These are phyloP conservation scores for Tolypocladium ovalisporum DNA, from an alignment of 2,329 filamentous ascomycete genomes.

Conservation along the genomic window DNA sequence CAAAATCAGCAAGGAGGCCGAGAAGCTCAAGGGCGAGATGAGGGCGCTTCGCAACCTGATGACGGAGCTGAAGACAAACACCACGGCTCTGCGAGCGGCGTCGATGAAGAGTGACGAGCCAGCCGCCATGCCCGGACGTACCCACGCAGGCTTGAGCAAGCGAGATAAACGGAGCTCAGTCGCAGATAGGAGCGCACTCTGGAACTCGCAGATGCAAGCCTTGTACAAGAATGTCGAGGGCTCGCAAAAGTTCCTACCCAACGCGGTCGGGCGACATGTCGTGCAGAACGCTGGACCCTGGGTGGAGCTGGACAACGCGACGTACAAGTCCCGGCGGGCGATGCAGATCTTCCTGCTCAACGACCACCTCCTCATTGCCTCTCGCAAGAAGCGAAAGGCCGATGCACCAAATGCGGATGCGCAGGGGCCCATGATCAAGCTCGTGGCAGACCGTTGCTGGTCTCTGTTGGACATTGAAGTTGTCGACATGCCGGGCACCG, in stretches of 20 bases:
- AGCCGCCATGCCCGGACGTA: conserved; percentile 37
- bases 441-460: conserved; percentile 93
- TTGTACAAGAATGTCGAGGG: conserved; percentile 97
- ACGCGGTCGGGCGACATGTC: conserved; percentile 82
- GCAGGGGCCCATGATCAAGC: conserved; percentile 53
- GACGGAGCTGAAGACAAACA: conserved; percentile 79
- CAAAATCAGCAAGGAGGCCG: conserved; percentile 97
- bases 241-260: conserved; percentile 92
- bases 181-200: conserved; percentile 53
- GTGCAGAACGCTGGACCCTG: conserved; percentile 86
- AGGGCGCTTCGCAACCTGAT: conserved; percentile 79
- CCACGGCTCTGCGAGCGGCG: conserved; percentile 50
- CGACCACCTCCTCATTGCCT: conserved; percentile 85
- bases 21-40: conserved; percentile 97
- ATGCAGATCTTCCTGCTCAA: conserved; percentile 91
- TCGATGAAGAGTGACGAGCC: conserved; percentile 41
- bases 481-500: conserved; percentile 68
- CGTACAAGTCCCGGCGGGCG: conserved; percentile 82
- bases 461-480: conserved; percentile 86
- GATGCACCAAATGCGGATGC: conserved; percentile 47
- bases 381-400: conserved; percentile 81
- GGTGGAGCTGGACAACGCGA: conserved; percentile 95
- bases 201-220: conserved; percentile 60
- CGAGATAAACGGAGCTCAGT: conserved; percentile 85
- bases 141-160: conserved; percentile 48